These are phyloP conservation scores for Aspergillus thermomutatus DNA, from an alignment of 2,329 filamentous ascomycete species.

Conservation along the genomic window DNA sequence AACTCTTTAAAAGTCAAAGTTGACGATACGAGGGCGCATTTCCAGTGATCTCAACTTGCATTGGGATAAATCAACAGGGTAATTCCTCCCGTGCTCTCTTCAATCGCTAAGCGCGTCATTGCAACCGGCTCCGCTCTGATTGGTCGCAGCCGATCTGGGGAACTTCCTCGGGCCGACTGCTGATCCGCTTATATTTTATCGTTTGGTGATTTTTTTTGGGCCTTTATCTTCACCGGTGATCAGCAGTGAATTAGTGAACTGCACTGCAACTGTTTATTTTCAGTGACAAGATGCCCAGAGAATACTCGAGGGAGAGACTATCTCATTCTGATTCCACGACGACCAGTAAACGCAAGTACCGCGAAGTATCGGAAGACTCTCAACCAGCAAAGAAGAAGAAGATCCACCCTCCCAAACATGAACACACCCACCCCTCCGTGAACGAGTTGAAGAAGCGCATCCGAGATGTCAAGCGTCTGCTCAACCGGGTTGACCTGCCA, in stretches of 20 bases:
- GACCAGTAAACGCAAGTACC: constrained; percentile 26
- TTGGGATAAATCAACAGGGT: constrained; percentile 1
- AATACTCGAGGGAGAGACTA: constrained; percentile 9
- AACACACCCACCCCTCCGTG: constrained; percentile 34
- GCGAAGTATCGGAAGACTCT: constrained; percentile 24
- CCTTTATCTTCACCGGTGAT: background rate
- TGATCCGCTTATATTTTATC: constrained; percentile 26
- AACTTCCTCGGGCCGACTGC: constrained; percentile 24
- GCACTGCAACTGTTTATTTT: background rate
- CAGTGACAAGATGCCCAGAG: constrained; percentile 13
- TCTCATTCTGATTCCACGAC: background rate
- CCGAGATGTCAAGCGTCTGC: constrained; percentile 53
- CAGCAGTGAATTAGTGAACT: background rate
- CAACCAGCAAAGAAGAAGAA: constrained; percentile 31
- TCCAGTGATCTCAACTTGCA: background rate
- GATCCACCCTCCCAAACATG: constrained; percentile 19
- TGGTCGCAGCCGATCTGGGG: constrained; percentile 23
- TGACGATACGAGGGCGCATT: background rate
- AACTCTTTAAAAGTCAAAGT: background rate
- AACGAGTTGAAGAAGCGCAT: constrained; percentile 56
- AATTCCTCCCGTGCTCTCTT: background rate
- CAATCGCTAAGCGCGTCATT: constrained; percentile 9
- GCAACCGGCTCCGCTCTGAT: constrained; percentile 17
- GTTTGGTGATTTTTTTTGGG: constrained; percentile 4
- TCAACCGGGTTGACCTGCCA: constrained; percentile 49